phyloP scores from a whole-genome alignment of 805 yeast species.

The Kuraishia floccosa region DNA sequence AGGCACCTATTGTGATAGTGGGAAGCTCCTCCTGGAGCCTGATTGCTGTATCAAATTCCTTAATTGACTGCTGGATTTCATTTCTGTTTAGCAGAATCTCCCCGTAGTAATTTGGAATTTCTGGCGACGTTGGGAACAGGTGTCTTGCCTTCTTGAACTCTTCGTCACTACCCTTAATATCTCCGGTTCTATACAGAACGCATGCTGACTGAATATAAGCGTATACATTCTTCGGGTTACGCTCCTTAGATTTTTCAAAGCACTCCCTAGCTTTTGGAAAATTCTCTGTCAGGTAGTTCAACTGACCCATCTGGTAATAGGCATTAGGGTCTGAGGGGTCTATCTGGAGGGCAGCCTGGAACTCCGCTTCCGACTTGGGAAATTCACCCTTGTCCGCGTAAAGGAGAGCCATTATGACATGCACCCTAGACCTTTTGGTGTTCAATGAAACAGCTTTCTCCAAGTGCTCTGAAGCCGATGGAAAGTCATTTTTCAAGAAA shows the following conservation, averaged over 20 bases:
- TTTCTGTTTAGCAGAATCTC: constrained; percentile 82
- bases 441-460: constrained; percentile 50
- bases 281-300: constrained; percentile 71
- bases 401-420: constrained; percentile 72
- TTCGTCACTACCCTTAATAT: constrained; percentile 46
- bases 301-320: constrained; percentile 92
- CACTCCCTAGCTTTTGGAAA: constrained; percentile 60
- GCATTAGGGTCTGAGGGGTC: constrained; percentile 71
- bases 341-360: constrained; percentile 56
- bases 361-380: constrained; percentile 50
- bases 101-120: constrained; percentile 91
- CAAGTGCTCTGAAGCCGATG: constrained; percentile 51
- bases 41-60: constrained; percentile 79
- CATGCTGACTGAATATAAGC: constrained; percentile 92
- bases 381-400: constrained; percentile 68
- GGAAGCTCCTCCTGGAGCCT: constrained; percentile 66
- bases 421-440: constrained; percentile 78
- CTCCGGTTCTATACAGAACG: constrained; percentile 71
- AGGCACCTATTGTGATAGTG: constrained; percentile 70
- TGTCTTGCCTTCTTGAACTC: constrained; percentile 25
- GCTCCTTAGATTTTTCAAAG: constrained; percentile 65
- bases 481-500: constrained; percentile 68
- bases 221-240: constrained; percentile 67
- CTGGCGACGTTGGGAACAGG: constrained; percentile 79
- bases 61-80: constrained; percentile 59